Conservation (phyloP, 1,284 basidiomycete genomes). For the Exobasidium cylindrosporum region DNA sequence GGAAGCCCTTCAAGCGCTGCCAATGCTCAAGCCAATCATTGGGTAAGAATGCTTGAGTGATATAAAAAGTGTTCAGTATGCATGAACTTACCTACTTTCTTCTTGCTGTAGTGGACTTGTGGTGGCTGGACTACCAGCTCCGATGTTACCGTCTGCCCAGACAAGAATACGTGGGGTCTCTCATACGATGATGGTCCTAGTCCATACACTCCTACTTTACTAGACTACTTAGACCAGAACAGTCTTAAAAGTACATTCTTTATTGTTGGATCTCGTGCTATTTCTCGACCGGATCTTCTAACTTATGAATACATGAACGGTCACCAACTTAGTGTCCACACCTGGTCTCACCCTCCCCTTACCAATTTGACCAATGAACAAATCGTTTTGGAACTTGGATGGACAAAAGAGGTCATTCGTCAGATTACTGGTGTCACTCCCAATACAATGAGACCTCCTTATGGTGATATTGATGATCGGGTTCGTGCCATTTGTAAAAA, state of each 20-base stretch:
- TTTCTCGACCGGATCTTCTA: slow-evolving; percentile 73
- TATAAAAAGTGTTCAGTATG: neutral
- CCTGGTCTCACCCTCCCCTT: slow-evolving; percentile 63
- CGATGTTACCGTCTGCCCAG: slow-evolving; percentile 74
- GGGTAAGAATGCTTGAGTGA: neutral
- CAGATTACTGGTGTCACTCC: slow-evolving; percentile 49
- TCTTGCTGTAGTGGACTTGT: slow-evolving; percentile 74
- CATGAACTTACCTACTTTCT: neutral
- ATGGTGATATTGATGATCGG: slow-evolving; percentile 55
- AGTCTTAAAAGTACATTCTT: slow-evolving; percentile 81
- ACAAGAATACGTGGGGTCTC: slow-evolving; percentile 69
- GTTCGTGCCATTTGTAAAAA: slow-evolving; percentile 47
- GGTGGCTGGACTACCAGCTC: slow-evolving; percentile 70
- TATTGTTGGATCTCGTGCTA: slow-evolving; percentile 82
- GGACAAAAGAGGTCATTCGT: slow-evolving; percentile 80
- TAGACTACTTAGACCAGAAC: slow-evolving; percentile 68
- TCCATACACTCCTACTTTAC: slow-evolving; percentile 68
- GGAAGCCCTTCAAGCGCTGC: slow-evolving; percentile 62
- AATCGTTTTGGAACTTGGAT: slow-evolving; percentile 88
- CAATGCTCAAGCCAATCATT: slow-evolving; percentile 24
- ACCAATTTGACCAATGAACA: slow-evolving; percentile 80
- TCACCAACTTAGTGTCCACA: slow-evolving; percentile 51
- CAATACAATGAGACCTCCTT: slow-evolving; percentile 57
- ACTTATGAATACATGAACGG: slow-evolving; percentile 80
- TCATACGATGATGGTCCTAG: slow-evolving; percentile 79